Percentiles rank a stretch among this genome's conserved stretches.
Evolutionary conservation across 1,284 basidiomycete species (phyloP).

Genomic region (Ceratorhiza oryzae-sativae): DNA sequence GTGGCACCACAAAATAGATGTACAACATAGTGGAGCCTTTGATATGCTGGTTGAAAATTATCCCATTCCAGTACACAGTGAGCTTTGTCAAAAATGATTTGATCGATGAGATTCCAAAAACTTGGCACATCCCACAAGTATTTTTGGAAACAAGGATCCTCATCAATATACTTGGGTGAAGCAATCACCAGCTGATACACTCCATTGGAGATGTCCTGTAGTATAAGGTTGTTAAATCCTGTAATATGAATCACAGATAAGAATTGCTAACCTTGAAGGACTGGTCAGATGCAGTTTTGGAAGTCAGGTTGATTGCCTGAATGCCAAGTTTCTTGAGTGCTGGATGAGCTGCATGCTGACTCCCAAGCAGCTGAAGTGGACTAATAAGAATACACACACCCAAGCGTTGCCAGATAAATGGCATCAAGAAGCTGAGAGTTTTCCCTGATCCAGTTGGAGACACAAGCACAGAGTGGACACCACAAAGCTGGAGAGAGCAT

Average conservation of each 20-base stretch:
- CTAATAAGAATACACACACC: not conserved
- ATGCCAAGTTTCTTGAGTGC: not conserved
- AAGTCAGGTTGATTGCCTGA: conserved; percentile 1
- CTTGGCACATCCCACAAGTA: not conserved
- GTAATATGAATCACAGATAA: not conserved
- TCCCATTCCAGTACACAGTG: conserved; percentile 15
- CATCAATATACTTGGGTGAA: conserved; percentile 16
- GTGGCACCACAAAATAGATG: not conserved
- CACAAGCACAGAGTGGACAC: not conserved
- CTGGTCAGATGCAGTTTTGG: not conserved
- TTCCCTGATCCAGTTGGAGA: conserved; percentile 18
- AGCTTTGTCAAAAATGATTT: not conserved
- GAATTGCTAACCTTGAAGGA: not conserved
- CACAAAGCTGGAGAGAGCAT: not conserved
- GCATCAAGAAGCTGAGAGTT: not conserved
- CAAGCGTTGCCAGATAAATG: not conserved
- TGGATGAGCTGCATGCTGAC: not conserved
- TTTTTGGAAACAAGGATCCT: not conserved
- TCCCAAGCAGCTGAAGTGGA: conserved; percentile 11
- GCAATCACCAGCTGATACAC: conserved; percentile 2
- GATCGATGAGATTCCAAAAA: not conserved
- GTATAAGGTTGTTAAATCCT: not conserved
- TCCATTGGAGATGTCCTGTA: not conserved
- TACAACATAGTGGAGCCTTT: not conserved
- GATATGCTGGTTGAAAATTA: not conserved